These are phyloP conservation scores for Dendrocalamus sinicus DNA, from an alignment of 176 grass and related monocot genomes.

Conservation along the genomic window DNA sequence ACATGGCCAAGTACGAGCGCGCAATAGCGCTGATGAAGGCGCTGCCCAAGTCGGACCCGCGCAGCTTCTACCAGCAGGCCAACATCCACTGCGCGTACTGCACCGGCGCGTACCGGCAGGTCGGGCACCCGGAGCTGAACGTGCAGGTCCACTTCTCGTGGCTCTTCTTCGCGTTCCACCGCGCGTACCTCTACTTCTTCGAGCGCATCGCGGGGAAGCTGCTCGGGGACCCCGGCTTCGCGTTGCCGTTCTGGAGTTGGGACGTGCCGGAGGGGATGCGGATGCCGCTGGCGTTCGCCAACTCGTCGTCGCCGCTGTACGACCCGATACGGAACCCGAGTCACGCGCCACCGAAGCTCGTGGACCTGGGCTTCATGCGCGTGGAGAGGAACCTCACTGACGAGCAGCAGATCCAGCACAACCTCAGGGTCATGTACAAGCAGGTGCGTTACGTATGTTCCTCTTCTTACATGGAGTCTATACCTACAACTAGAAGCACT, in stretches of 20 bases:
- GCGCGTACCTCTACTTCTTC: slow-evolving; percentile 69
- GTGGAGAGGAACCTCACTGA: slow-evolving; percentile 11
- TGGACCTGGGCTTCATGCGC: slow-evolving; percentile 31
- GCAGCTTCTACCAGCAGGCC: slow-evolving; percentile 68
- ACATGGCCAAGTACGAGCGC: slow-evolving; percentile 63
- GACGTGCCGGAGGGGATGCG: slow-evolving; percentile 68
- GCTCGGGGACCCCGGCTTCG: slow-evolving; percentile 51
- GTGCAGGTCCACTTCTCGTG: slow-evolving; percentile 66
- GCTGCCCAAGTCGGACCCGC: slow-evolving; percentile 33
- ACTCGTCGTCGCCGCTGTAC: slow-evolving; percentile 48
- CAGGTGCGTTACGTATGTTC: slow-evolving; percentile 35
- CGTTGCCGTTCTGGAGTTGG: slow-evolving; percentile 59
- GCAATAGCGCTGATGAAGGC: slow-evolving; percentile 59
- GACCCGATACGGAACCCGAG: slow-evolving; percentile 34
- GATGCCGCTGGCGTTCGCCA: slow-evolving; percentile 43
- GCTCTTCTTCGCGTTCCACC: slow-evolving; percentile 73
- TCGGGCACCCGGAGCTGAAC: not conserved
- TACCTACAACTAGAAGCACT: too few species aligned
- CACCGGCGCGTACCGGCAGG: slow-evolving; percentile 57
- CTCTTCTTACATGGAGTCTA: not conserved
- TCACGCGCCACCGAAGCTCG: slow-evolving; percentile 47
- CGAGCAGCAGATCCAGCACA: slow-evolving; percentile 43
- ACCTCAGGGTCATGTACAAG: slow-evolving; percentile 49
- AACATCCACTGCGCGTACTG: slow-evolving; percentile 81
- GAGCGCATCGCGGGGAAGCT: slow-evolving; percentile 69